phyloP scores from a whole-genome alignment of 129 eudicot genomes.

The Arctium minus region DNA sequence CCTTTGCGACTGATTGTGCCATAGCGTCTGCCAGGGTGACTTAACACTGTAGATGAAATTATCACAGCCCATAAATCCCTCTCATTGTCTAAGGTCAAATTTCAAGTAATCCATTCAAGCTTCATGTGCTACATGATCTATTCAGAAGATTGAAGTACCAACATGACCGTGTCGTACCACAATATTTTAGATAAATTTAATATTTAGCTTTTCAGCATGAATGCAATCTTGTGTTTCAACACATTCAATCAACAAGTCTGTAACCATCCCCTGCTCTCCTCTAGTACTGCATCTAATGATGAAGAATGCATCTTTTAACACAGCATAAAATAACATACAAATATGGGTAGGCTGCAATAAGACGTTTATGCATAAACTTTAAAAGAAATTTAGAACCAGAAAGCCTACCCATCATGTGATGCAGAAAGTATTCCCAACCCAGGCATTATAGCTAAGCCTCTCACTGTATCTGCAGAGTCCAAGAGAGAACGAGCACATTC shows the following conservation, averaged over 20 bases:
- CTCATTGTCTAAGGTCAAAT: background rate
- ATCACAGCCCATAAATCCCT: background rate
- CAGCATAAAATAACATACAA: slow-evolving; percentile 14
- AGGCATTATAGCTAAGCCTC: slow-evolving; percentile 91
- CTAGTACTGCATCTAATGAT: background rate
- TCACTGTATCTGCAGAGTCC: slow-evolving; percentile 78
- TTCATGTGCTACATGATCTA: background rate
- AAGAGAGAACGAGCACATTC: slow-evolving; percentile 3
- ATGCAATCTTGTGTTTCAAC: background rate
- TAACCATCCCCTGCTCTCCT: slow-evolving; percentile 6
- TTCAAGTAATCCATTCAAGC: slow-evolving; percentile 6
- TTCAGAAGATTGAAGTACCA: background rate
- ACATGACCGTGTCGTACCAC: background rate
- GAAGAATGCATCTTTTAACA: background rate
- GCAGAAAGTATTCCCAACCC: slow-evolving; percentile 88
- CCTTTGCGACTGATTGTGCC: background rate
- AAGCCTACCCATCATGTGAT: slow-evolving; percentile 96
- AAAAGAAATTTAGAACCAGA: slow-evolving; percentile 3
- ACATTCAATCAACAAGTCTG: background rate
- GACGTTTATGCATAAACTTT: background rate
- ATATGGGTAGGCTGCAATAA: background rate
- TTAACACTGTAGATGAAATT: background rate
- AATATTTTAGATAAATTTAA: background rate
- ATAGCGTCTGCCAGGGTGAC: background rate
- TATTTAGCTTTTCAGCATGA: background rate